These are phyloP conservation scores for Eragrostis nindensis DNA, from an alignment of 176 grass and related monocot genomes.

Conservation along the genomic window DNA sequence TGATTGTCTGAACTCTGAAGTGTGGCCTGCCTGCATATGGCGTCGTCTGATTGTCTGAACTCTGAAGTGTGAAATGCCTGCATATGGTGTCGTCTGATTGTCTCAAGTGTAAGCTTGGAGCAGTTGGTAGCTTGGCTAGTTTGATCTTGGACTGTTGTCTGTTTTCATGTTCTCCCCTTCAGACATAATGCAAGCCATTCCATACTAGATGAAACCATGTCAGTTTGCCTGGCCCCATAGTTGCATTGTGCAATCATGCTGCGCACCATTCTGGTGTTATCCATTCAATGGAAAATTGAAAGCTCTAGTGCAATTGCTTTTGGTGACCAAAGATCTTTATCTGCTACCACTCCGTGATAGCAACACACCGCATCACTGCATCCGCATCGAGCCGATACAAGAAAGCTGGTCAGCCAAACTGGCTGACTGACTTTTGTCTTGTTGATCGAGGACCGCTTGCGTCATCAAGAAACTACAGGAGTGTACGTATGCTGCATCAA, in stretches of 20 bases:
- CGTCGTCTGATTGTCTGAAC: background rate
- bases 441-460: slow-evolving; percentile 35
- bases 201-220: background rate
- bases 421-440: slow-evolving; percentile 43
- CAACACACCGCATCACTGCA: slow-evolving; percentile 39
- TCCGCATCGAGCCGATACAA: slow-evolving; percentile 42
- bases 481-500: slow-evolving; percentile 47
- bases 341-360: slow-evolving; percentile 32
- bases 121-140: background rate
- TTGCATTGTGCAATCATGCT: slow-evolving; percentile 1
- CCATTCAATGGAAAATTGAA: slow-evolving; percentile 3
- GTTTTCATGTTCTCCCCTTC: background rate
- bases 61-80: too few species aligned
- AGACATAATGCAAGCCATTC: background rate
- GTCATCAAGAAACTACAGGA: slow-evolving; percentile 49
- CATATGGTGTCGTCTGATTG: background rate
- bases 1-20: too few species aligned
- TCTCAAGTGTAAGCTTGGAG: background rate
- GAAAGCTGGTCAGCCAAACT: slow-evolving; percentile 54
- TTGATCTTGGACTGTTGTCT: background rate
- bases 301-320: slow-evolving; percentile 10
- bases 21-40: background rate
- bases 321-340: slow-evolving; percentile 47
- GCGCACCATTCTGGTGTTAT: slow-evolving; percentile 27
- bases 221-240: background rate